Conservation (phyloP, 306 rosid species). For the Citrullus mucosospermus region DNA sequence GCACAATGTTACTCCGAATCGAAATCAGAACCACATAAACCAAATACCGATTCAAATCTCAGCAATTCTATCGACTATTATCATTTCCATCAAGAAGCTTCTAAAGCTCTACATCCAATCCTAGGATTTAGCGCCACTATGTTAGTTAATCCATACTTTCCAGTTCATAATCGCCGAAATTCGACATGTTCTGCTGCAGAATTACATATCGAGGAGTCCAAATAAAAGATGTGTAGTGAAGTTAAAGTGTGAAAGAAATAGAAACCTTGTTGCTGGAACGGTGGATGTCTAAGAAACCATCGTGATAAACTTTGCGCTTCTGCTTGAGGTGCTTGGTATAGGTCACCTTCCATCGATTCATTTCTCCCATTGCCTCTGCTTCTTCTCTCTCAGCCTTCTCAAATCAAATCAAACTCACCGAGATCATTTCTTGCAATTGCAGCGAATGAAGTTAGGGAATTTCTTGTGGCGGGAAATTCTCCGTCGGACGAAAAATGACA, state of each 20-base stretch:
- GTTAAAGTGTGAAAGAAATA: not conserved
- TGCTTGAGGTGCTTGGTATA: slow-evolving; percentile 63
- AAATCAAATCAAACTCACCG: not conserved
- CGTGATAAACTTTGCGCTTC: slow-evolving; percentile 76
- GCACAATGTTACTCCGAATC: not conserved
- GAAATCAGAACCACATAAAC: not conserved
- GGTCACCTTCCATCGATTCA: slow-evolving; percentile 66
- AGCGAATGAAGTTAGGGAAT: not conserved
- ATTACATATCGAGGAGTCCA: not conserved
- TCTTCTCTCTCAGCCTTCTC: not conserved
- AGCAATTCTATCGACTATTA: not conserved
- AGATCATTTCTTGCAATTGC: not conserved
- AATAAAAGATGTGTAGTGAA: not conserved
- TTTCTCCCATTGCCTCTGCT: slow-evolving; percentile 29
- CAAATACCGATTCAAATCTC: not conserved
- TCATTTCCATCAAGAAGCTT: not conserved
- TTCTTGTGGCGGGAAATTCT: not conserved
- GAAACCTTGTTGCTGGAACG: slow-evolving; percentile 52
- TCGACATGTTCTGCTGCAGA: not conserved
- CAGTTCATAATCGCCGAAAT: not conserved
- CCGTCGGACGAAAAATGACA: not conserved
- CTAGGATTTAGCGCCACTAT: not conserved
- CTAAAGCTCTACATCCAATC: not conserved
- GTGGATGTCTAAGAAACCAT: slow-evolving; percentile 56
- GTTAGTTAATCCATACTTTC: not conserved